phyloP scores from a whole-genome alignment of 768 basidiomycete genomes.

The Tricholomella constricta region DNA sequence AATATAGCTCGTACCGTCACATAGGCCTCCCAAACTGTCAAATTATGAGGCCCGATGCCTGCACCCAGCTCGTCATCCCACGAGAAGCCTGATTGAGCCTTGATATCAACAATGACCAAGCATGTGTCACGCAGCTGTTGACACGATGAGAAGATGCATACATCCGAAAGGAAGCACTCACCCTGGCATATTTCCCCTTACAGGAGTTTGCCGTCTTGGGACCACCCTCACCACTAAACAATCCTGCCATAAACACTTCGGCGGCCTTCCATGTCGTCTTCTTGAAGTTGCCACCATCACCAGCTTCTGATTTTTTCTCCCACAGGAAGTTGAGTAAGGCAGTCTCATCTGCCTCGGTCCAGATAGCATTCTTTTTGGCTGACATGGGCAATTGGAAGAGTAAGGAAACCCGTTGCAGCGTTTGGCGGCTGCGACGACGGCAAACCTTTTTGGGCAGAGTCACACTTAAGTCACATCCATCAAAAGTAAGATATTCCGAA shows the following conservation, averaged over 20 bases:
- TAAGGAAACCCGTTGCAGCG: too few species aligned
- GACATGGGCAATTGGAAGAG: too few species aligned
- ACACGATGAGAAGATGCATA: too few species aligned
- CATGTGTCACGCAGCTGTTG: background rate
- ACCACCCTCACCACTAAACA: background rate
- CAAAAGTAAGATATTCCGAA: too few species aligned
- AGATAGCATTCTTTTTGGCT: too few species aligned
- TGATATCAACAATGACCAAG: background rate
- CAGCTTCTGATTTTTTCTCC: constrained; percentile 12
- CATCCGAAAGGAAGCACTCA: background rate
- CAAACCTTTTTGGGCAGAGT: too few species aligned
- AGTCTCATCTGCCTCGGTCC: too few species aligned
- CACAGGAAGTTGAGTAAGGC: too few species aligned
- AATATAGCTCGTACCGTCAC: too few species aligned
- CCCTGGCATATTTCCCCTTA: background rate
- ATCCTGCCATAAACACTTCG: background rate
- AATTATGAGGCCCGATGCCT: background rate
- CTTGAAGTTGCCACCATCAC: constrained; percentile 10
- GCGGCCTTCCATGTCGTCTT: background rate
- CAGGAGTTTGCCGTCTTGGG: constrained; percentile 1
- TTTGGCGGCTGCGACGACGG: too few species aligned
- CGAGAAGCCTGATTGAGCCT: constrained; percentile 3
- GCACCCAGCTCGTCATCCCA: background rate
- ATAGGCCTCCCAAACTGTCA: background rate
- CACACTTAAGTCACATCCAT: too few species aligned